Base-by-base conservation (phyloP, 345 rosid genomes). In the Hirschfeldia incana region DNA sequence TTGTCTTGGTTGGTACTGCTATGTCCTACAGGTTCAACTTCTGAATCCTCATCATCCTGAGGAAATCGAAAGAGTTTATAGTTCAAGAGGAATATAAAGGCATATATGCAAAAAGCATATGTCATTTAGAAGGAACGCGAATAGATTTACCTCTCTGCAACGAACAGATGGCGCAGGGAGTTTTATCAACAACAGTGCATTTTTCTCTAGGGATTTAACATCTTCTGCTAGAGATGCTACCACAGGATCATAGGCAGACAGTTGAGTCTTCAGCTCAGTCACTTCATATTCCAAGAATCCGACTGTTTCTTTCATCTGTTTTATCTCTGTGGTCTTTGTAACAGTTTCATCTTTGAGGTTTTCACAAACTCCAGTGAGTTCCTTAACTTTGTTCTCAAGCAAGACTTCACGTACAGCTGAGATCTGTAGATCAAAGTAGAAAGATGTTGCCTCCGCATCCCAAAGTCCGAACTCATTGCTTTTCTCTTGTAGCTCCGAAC, bases 381-480 rank as follows among this genome's bases (percentile, higher is more conserved):
- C 88, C 5, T 81, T 78, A 77, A 90, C 86, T 82, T 85, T 87
- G 83, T 83, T 87, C 79, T 91, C 85, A 65, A 94, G 97, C 34
- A 92, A 86, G 77, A 90, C 92, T 84, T 92, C 97, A 44, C 85
- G 87, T 28, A 91, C 78, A 6, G 92, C 84, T 65, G 97, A 92
- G 69, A 86, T 80, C 76, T 94, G 98, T 75, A 94, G 84, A 83
- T 94, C 97, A 59, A 94, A 94, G 84, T 87, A 94, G 77, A 94
- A 94, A 2, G 97, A 84, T 32, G 97, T 81, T 74, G 98, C 98
- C 82, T 94, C 97, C 21, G 91, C 89, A 78, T 94, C 97, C 97
- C 97, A 94, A 28, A 92, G 88, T 82, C 89, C 97, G 79, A 87
- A 89, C 80, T 94, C 98, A 73, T 87, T 90, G 83, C 83, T 84